These are phyloP conservation scores for Debaryomycetaceae sp. DNA, from an alignment of 1,139 yeast species.

Conservation along the genomic window DNA sequence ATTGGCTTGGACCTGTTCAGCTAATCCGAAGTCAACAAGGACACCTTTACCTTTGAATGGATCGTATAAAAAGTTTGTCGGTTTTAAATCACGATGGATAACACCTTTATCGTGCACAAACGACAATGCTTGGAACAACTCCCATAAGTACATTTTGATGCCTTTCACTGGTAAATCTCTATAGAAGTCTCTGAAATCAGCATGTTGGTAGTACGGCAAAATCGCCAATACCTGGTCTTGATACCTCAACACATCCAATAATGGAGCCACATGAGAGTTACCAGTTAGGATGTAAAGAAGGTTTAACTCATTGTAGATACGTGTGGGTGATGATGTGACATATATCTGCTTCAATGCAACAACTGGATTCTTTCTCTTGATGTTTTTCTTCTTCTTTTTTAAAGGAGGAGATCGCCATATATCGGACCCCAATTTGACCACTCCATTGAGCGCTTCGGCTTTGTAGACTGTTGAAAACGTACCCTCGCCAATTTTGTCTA, in stretches of 20 bases:
- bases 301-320: constrained; percentile 84
- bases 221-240: constrained; percentile 94
- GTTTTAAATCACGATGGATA: constrained; percentile 87
- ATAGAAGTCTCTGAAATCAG: constrained; percentile 86
- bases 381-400: constrained; percentile 17
- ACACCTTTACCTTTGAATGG: constrained; percentile 76
- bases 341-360: constrained; percentile 93
- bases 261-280: constrained; percentile 76
- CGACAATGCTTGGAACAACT: constrained; percentile 69
- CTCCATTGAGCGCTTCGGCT: constrained; percentile 66
- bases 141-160: constrained; percentile 75
- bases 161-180: constrained; percentile 77
- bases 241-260: constrained; percentile 79
- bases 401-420: constrained; percentile 49
- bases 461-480: constrained; percentile 89
- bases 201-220: constrained; percentile 85
- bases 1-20: constrained; percentile 46
- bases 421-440: constrained; percentile 35
- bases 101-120: constrained; percentile 75
- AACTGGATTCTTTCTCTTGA: constrained; percentile 42
- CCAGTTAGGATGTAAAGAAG: constrained; percentile 67
- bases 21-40: constrained; percentile 88
- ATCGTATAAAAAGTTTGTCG: constrained; percentile 82
- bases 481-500: constrained; percentile 93
- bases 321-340: constrained; percentile 90